phyloP scores from a whole-genome alignment of 441 rosid species.

The Kokia cookei region DNA sequence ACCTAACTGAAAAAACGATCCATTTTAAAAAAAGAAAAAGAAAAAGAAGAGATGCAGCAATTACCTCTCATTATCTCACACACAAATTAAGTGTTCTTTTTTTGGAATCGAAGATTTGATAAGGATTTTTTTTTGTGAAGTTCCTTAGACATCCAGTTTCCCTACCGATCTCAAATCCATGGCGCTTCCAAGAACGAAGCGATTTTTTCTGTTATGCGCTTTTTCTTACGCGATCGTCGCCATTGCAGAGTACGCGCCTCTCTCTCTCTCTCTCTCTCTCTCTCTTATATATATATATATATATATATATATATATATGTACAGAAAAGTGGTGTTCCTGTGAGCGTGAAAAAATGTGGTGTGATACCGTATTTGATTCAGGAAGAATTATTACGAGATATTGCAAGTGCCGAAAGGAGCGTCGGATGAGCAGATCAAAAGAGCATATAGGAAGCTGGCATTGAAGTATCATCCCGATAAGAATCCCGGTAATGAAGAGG shows the following conservation, averaged over 20 bases:
- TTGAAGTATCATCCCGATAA: conserved; percentile 96
- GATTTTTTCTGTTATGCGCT: conserved; percentile 43
- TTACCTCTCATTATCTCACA: background rate
- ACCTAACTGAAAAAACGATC: background rate
- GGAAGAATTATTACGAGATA: conserved; percentile 86
- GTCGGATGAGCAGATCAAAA: conserved; percentile 93
- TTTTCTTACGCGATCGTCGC: conserved; percentile 36
- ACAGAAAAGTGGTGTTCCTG: background rate
- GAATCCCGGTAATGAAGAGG: conserved; percentile 92
- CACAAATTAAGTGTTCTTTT: background rate
- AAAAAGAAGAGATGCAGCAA: background rate
- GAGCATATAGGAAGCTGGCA: conserved; percentile 91
- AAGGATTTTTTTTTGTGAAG: background rate
- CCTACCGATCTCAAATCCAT: conserved; percentile 13
- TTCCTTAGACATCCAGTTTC: conserved; percentile 2
- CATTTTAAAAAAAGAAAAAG: background rate
- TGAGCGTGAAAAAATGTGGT: background rate
- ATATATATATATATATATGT: background rate
- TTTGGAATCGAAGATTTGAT: background rate
- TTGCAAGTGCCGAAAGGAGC: conserved; percentile 87
- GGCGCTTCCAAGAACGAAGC: conserved; percentile 48
- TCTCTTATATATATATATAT: too few species aligned
- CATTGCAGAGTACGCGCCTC: conserved; percentile 51
- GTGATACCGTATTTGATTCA: conserved; percentile 17
- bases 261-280: background rate